Evolutionary conservation across 345 rosid species (phyloP), one percentile per base, ranked within the genome.

Genomic region (Citrus mangshanensis): DNA sequence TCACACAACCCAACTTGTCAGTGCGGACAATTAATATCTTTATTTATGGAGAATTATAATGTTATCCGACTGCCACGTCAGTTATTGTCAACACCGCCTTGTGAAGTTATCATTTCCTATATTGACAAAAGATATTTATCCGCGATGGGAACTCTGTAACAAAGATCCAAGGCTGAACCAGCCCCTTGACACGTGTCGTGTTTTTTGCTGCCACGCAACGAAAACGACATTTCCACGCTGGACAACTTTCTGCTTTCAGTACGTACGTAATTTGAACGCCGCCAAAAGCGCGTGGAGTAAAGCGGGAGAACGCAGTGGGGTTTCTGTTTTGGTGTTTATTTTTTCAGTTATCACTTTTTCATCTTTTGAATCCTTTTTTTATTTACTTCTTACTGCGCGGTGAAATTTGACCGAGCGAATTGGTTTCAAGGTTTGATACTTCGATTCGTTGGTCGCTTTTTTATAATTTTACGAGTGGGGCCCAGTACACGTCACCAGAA

Each of bases 401-500:
- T 86, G 42, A 84, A 87, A 46, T 77, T 90, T 86, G 84, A 87
- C 88, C 81, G 28, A 4, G 51, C 18, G 51, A 46, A 46, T 13
- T 46, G 51, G 51, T 46, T 46, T 46, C 18, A 13, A 46, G 51
- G 51, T 46, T 59, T 28, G 74, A 54, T 67, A 69, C 72, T 76
- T 82, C 32, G 19, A 1, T 46, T 51, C 21, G 21, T 58, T 21
- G 25, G 46, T 1, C 12, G 10, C 3, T 12, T 27, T 65, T 19
- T 14, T 21, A 14, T 22, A 18, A 14, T 2, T 24, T 63, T 22
- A 5, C 8, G 5, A 0, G 80, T 58, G 88, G 89, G 89, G 8
- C 85, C 86, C 75, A 18, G n/a, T 10, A 77, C 88, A 89, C 93
- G 91, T 89, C 90, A 88, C 55, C 89, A 67, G 14, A 38, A 87